Conservation (phyloP, 169 alveolate genomes). For the Cryptosporidium tyzzeri region DNA sequence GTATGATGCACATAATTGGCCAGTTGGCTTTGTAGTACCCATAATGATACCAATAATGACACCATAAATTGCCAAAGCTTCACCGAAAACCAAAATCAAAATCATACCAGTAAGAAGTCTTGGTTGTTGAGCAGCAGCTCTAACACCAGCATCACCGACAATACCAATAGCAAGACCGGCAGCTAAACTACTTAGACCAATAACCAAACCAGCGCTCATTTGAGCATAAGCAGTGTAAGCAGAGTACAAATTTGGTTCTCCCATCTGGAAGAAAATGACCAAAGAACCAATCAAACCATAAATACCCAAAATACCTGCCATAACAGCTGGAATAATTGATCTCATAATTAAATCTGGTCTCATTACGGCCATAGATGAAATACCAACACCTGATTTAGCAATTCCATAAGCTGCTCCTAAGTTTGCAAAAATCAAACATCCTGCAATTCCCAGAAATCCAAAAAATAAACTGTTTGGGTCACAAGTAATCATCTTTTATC, state of each 20-base stretch:
- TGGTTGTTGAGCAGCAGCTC: slow-evolving; percentile 99
- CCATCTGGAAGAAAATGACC: slow-evolving; percentile 82
- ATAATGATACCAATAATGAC: slow-evolving; percentile 82
- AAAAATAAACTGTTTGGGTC: slow-evolving; percentile 95
- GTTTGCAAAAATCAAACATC: slow-evolving; percentile 82
- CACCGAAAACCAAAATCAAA: slow-evolving; percentile 98
- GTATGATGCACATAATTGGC: slow-evolving; percentile 72
- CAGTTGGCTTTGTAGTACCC: slow-evolving; percentile 74
- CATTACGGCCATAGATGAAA: slow-evolving; percentile 99
- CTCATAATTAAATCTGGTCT: slow-evolving; percentile 99
- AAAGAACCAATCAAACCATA: slow-evolving; percentile 96
- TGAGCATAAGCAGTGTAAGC: slow-evolving; percentile 94
- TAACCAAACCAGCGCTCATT: slow-evolving; percentile 95
- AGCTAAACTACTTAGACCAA: slow-evolving; percentile 95
- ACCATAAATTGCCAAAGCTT: slow-evolving; percentile 98
- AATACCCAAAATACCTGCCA: slow-evolving; percentile 99
- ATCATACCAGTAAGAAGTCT: slow-evolving; percentile 98
- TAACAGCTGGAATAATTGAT: slow-evolving; percentile 98
- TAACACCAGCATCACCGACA: slow-evolving; percentile 99
- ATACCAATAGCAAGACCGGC: slow-evolving; percentile 99
- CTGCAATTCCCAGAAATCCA: slow-evolving; percentile 99
- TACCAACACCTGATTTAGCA: slow-evolving; percentile 99
- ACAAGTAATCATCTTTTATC: slow-evolving; percentile 80
- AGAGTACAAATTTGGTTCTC: slow-evolving; percentile 86
- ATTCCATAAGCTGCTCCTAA: slow-evolving; percentile 99